Conservation (phyloP, 306 rosid genomes). For the Trichosanthes cucumerina region DNA sequence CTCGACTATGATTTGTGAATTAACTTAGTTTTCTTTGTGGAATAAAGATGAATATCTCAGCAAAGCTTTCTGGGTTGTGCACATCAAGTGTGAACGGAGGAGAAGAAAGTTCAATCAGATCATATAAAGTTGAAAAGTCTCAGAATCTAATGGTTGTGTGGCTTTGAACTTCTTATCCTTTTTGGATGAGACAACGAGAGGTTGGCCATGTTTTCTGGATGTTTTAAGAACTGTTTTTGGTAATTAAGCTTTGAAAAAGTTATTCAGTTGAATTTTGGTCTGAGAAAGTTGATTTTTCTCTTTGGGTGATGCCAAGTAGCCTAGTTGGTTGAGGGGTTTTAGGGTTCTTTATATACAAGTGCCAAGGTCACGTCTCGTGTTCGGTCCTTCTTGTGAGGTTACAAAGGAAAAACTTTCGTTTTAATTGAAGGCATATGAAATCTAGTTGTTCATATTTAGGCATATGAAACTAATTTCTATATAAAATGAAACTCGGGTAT, state of each 20-base stretch:
- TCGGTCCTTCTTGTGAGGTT: background rate
- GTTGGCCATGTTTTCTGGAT: background rate
- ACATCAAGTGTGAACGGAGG: background rate
- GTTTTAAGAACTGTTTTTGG: background rate
- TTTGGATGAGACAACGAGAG: background rate
- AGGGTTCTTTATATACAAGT: background rate
- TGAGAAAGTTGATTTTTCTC: background rate
- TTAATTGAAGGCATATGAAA: background rate
- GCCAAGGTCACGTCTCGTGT: background rate
- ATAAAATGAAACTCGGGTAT: too few relatives aligned
- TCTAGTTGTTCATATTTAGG: too few relatives aligned
- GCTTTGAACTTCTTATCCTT: background rate
- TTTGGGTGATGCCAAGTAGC: background rate
- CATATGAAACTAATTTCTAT: too few relatives aligned
- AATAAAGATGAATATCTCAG: background rate
- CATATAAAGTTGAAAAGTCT: background rate
- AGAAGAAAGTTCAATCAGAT: background rate
- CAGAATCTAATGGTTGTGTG: constrained; percentile 5
- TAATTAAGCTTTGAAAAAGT: background rate
- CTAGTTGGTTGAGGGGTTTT: background rate
- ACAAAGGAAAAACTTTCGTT: background rate
- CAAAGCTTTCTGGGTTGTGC: background rate
- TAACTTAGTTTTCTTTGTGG: background rate
- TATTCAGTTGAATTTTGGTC: background rate
- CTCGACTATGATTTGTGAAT: background rate